Percentiles rank a stretch among this genome's conserved stretches.
phyloP scores from a whole-genome alignment of 306 rosid species.

The Quercus dentata region DNA sequence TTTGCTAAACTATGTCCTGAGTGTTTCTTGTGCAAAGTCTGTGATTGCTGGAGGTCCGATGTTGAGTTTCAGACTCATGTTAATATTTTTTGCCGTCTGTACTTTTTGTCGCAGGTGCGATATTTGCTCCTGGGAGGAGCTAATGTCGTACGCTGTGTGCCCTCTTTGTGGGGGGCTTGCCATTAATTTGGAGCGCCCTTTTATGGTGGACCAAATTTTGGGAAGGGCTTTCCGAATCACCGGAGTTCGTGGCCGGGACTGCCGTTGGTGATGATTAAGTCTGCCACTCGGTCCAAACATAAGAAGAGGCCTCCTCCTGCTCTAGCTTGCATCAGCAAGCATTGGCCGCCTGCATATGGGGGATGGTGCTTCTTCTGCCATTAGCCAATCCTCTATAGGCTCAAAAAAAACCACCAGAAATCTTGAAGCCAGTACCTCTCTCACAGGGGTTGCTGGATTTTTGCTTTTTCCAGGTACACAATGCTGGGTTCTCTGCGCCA shows the following conservation, averaged over 20 bases:
- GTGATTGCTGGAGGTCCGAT: conserved; percentile 78
- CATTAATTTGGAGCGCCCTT: conserved; percentile 95
- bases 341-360: conserved; percentile 81
- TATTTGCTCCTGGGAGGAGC: conserved; percentile 99
- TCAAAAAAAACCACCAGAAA: conserved; percentile 35
- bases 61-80: conserved; percentile 74
- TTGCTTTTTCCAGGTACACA: conserved; percentile 87
- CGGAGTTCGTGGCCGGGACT: conserved; percentile 93
- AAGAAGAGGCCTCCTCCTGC: conserved; percentile 99
- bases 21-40: conserved; percentile 53
- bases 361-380: conserved; percentile 96
- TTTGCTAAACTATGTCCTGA: conserved; percentile 35
- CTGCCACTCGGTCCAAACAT: conserved; percentile 89
- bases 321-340: conserved; percentile 95
- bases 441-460: conserved; percentile 62
- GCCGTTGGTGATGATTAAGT: conserved; percentile 97
- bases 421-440: conserved; percentile 27
- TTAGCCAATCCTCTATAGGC: conserved; percentile 53
- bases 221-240: conserved; percentile 97
- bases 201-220: conserved; percentile 84
- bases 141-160: conserved; percentile 99
- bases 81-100: conserved; percentile 69
- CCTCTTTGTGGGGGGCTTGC: conserved; percentile 90
- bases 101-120: conserved; percentile 99
- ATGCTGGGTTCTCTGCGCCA: conserved; percentile 96